Evolutionary conservation across 1,284 basidiomycete genomes (phyloP).

Genomic region (Tetrapyrgos nigripes): DNA sequence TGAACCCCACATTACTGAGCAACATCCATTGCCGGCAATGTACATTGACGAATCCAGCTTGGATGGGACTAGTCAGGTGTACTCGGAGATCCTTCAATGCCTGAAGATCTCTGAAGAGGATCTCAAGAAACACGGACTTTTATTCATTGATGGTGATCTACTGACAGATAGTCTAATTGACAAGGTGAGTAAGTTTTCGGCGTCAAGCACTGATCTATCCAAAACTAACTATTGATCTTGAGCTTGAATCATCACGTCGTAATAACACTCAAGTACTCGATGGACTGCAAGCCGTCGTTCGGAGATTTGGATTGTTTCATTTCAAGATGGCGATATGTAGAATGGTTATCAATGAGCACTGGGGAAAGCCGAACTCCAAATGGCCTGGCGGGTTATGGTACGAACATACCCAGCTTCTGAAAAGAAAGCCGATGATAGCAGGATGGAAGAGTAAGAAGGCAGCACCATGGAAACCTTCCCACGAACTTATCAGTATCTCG

Average conservation of each 20-base stretch:
- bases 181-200: constrained; percentile 15
- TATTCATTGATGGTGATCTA: constrained; percentile 25
- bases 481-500: constrained; percentile 20
- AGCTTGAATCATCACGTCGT: constrained; percentile 21
- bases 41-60: constrained; percentile 23
- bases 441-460: constrained; percentile 14
- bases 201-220: neutral
- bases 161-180: constrained; percentile 21
- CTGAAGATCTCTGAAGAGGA: constrained; percentile 11
- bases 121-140: constrained; percentile 18
- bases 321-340: constrained; percentile 20
- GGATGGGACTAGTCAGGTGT: constrained; percentile 18
- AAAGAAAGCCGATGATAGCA: constrained; percentile 9
- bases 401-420: constrained; percentile 5
- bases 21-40: constrained; percentile 26
- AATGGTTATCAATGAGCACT: constrained; percentile 21
- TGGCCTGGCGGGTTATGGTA: constrained; percentile 6
- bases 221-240: neutral
- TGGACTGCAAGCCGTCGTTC: constrained; percentile 3
- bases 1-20: constrained; percentile 18
- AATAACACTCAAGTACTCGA: constrained; percentile 16
- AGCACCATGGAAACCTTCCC: constrained; percentile 17
- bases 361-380: neutral
- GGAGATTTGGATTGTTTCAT: constrained; percentile 23
- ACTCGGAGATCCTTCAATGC: constrained; percentile 1